These are phyloP conservation scores for Cutaneotrichosporon daszewskae DNA, from an alignment of 1,284 basidiomycete species.

Conservation along the genomic window DNA sequence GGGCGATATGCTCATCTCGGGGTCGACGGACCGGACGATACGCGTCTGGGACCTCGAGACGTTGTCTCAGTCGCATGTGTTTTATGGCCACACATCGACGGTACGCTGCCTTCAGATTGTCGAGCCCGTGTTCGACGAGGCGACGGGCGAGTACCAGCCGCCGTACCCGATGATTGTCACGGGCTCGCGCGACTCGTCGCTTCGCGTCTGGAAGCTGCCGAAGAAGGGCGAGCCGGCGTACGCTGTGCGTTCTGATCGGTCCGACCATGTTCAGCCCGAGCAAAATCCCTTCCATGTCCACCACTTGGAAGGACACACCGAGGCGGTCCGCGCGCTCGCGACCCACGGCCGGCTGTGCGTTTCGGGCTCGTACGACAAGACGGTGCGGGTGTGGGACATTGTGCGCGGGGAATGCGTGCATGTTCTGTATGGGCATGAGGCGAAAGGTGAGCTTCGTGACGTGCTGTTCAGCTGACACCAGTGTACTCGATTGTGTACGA, in stretches of 20 bases:
- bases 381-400: conserved; percentile 90
- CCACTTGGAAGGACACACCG: conserved; percentile 77
- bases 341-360: conserved; percentile 81
- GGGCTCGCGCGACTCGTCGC: conserved; percentile 81
- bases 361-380: conserved; percentile 92
- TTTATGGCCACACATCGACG: conserved; percentile 88
- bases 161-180: conserved; percentile 75
- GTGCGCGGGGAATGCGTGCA: conserved; percentile 77
- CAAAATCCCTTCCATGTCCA: conserved; percentile 86
- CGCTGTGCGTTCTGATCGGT: not conserved
- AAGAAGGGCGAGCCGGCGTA: conserved; percentile 63
- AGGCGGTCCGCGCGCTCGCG: conserved; percentile 86
- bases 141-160: conserved; percentile 49
- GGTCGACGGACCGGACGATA: conserved; percentile 88
- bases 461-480: conserved; percentile 38
- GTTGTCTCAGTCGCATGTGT: conserved; percentile 77
- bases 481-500: conserved; percentile 89
- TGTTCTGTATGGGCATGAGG: conserved; percentile 75
- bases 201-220: conserved; percentile 86
- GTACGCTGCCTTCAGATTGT: conserved; percentile 54
- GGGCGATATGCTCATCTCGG: conserved; percentile 77
- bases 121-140: conserved; percentile 47
- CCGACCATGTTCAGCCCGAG: conserved; percentile 42
- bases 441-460: conserved; percentile 62
- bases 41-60: conserved; percentile 83